Conservation (phyloP, 2,329 filamentous ascomycete genomes). For the Pseudopyrenochaeta lycopersici region DNA sequence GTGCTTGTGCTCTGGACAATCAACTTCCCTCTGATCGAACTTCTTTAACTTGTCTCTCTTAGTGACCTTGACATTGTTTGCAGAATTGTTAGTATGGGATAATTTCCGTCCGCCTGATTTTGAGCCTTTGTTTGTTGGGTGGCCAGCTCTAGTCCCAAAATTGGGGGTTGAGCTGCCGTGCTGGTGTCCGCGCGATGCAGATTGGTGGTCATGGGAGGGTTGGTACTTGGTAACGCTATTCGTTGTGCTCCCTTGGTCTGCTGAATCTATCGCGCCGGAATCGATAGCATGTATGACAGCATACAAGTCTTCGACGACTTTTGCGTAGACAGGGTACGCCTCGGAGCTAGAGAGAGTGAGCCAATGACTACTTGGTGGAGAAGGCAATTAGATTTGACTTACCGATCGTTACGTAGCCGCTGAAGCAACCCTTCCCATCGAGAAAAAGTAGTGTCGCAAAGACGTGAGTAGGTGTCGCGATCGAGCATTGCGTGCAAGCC, state of each 20-base stretch:
- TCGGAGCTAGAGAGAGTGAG: conserved; percentile 1
- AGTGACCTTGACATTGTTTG: not conserved
- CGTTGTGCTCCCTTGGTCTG: not conserved
- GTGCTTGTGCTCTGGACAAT: conserved; percentile 6
- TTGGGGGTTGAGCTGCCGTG: not conserved
- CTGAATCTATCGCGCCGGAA: not conserved
- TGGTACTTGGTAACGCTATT: not conserved
- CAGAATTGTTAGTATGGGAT: not conserved
- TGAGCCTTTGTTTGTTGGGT: not conserved
- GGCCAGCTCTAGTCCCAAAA: not conserved
- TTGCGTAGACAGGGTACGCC: conserved; percentile 1
- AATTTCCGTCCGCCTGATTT: not conserved
- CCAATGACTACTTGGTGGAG: not conserved
- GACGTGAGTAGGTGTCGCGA: not conserved
- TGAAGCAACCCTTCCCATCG: conserved; percentile 5
- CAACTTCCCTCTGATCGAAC: not conserved
- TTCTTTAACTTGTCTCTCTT: not conserved
- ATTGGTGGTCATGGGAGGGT: not conserved
- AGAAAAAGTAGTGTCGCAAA: conserved; percentile 2
- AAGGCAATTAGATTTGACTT: not conserved
- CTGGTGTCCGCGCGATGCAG: not conserved
- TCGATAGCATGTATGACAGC: conserved; percentile 1
- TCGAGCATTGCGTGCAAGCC: not conserved
- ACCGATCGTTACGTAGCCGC: conserved; percentile 1
- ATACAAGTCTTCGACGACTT: conserved; percentile 2